These are phyloP conservation scores for Golubevia sp. DNA, from an alignment of 1,284 basidiomycete species.

Conservation along the genomic window DNA sequence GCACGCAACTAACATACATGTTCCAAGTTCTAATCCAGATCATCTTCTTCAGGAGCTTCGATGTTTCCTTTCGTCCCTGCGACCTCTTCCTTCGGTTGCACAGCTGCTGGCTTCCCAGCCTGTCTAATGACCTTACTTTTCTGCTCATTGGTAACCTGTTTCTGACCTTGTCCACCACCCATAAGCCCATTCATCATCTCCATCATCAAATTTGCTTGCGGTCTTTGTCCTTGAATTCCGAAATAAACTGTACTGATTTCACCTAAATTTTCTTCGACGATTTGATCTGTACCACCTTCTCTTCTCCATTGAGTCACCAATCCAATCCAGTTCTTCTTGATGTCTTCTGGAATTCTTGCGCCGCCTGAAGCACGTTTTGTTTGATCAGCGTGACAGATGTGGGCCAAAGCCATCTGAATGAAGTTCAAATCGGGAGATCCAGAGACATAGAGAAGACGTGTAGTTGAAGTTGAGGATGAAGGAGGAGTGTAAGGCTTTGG, in stretches of 20 bases:
- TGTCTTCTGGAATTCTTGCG: slow-evolving; percentile 16
- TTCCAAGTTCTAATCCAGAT: too few species aligned
- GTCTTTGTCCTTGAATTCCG: slow-evolving; percentile 21
- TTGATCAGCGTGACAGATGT: slow-evolving; percentile 23
- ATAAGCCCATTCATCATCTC: slow-evolving; percentile 46
- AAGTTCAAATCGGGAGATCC: slow-evolving; percentile 54
- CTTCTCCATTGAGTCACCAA: slow-evolving; percentile 32
- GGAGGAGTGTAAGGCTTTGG: slow-evolving; percentile 48
- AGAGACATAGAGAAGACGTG: slow-evolving; percentile 34
- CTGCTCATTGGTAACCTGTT: too few species aligned
- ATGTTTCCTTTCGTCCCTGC: too few species aligned
- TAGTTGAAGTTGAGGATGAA: slow-evolving; percentile 2
- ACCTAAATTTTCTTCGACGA: slow-evolving; percentile 16
- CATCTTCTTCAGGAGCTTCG: too few species aligned
- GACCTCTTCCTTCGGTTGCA: too few species aligned
- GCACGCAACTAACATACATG: too few species aligned
- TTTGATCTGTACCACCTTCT: slow-evolving; percentile 31
- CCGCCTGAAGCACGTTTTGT: slow-evolving; percentile 3
- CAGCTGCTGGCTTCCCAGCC: too few species aligned
- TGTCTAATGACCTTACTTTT: too few species aligned
- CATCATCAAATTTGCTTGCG: slow-evolving; percentile 27
- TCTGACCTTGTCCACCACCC: slow-evolving; percentile 11
- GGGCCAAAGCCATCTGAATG: slow-evolving; percentile 43
- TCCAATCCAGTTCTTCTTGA: slow-evolving; percentile 26
- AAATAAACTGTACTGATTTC: slow-evolving; percentile 26